Evolutionary conservation across 192 early-diverging fungal genomes (phyloP).

Genomic region (Allomyces macrogynus): DNA sequence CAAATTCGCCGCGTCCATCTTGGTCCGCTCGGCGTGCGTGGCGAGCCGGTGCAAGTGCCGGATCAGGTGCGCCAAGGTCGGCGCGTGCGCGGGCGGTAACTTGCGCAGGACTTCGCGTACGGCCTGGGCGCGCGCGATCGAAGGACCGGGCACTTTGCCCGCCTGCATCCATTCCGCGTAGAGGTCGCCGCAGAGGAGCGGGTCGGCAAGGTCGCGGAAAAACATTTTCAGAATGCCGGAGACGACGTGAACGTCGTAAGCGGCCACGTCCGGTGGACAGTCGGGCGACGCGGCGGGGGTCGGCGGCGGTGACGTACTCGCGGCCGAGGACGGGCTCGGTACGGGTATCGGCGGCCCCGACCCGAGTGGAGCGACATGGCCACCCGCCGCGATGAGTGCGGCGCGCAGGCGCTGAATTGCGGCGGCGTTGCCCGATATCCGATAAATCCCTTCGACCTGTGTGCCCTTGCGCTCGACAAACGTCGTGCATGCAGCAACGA

Average conservation of each 20-base stretch:
- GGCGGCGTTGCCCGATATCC: neutral
- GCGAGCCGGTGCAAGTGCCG: neutral
- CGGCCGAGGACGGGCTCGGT: too few species aligned
- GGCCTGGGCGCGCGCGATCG: neutral
- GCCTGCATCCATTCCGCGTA: neutral
- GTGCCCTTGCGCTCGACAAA: neutral
- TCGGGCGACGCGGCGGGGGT: neutral
- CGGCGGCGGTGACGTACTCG: neutral
- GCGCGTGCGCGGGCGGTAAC: neutral
- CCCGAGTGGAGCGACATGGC: neutral
- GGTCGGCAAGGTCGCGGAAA: neutral
- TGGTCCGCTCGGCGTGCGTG: constrained; percentile 29
- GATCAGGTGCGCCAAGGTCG: neutral
- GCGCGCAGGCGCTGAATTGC: neutral
- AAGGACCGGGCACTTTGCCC: neutral
- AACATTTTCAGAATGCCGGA: neutral
- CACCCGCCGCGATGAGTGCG: neutral
- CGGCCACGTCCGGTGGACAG: neutral
- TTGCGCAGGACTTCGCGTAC: neutral
- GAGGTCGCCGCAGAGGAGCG: neutral
- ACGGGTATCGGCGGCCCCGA: too few species aligned
- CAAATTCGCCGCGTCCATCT: constrained; percentile 74
- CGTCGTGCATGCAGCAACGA: neutral
- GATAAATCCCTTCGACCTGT: neutral
- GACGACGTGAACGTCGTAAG: neutral